Percentiles rank a stretch among this genome's conserved stretches.
Evolutionary conservation across 2,329 filamentous ascomycete genomes (phyloP).

Genomic region (Aspergillus caelatus): DNA sequence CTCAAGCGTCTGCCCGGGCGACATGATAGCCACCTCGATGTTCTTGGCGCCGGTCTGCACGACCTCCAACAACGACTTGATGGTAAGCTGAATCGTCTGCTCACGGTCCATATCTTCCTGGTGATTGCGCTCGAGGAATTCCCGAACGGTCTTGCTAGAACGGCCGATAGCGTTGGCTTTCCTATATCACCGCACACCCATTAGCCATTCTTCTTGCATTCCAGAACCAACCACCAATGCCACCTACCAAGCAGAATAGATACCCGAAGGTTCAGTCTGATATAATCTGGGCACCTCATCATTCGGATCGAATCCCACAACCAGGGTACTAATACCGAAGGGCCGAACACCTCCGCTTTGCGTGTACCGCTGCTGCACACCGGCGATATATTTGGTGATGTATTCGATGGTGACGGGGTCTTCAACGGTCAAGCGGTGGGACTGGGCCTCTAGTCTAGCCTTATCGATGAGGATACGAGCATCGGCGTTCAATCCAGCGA

Average conservation of each 20-base stretch:
- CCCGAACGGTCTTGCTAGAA: constrained; percentile 97
- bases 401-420: constrained; percentile 98
- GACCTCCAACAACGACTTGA: constrained; percentile 97
- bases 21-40: constrained; percentile 99
- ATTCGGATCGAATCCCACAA: constrained; percentile 97
- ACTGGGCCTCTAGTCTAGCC: constrained; percentile 94
- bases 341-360: constrained; percentile 97
- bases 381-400: constrained; percentile 98
- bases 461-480: constrained; percentile 98
- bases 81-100: constrained; percentile 92
- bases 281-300: constrained; percentile 88
- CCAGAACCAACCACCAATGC: not conserved
- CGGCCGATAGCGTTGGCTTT: constrained; percentile 98
- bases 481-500: constrained; percentile 96
- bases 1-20: constrained; percentile 85
- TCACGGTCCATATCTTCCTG: constrained; percentile 97
- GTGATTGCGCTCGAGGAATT: constrained; percentile 98
- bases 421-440: constrained; percentile 93
- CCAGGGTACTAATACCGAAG: constrained; percentile 97
- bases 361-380: constrained; percentile 98
- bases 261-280: constrained; percentile 98
- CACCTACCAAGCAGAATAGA: constrained; percentile 94
- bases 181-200: constrained; percentile 56
- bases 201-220: not conserved
- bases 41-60: constrained; percentile 99